A percentile compares a stretch with the other conserved stretches of the same genome.
phyloP scores from a whole-genome alignment of 1,284 basidiomycete species.

The Gomphus bonarii region DNA sequence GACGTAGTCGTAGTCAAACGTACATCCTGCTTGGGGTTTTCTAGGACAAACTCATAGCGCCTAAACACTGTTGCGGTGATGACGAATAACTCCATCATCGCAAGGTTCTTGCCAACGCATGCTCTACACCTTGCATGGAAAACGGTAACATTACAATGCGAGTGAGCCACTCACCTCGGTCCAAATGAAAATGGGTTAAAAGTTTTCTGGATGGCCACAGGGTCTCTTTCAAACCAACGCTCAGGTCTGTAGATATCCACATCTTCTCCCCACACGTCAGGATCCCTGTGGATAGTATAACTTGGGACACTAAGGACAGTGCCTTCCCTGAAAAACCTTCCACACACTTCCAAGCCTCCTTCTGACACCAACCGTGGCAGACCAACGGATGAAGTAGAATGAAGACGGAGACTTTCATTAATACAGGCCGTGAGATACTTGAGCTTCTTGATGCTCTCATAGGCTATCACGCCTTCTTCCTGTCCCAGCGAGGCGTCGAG shows the following conservation, averaged over 20 bases:
- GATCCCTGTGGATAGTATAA: conserved; percentile 71
- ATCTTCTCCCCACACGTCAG: conserved; percentile 66
- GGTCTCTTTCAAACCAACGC: conserved; percentile 67
- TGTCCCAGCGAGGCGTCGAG: conserved; percentile 65
- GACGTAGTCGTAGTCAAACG: conserved; percentile 20
- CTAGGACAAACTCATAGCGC: conserved; percentile 60
- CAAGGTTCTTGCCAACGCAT: conserved; percentile 69
- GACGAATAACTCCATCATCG: conserved; percentile 62
- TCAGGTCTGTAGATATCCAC: conserved; percentile 70
- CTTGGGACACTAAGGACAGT: conserved; percentile 64
- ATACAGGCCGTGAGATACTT: conserved; percentile 76
- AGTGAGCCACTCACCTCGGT: conserved; percentile 31
- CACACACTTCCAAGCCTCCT: conserved; percentile 52
- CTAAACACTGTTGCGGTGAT: conserved; percentile 66
- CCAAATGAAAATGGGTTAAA: conserved; percentile 66
- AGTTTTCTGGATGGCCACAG: conserved; percentile 47
- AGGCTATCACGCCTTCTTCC: conserved; percentile 47
- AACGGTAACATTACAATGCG: not conserved
- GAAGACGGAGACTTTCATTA: conserved; percentile 72
- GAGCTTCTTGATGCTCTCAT: conserved; percentile 55
- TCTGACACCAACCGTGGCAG: conserved; percentile 70
- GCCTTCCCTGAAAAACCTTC: conserved; percentile 59
- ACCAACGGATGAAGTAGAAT: conserved; percentile 74
- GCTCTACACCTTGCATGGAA: conserved; percentile 42
- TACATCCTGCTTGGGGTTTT: conserved; percentile 45